These are phyloP conservation scores for Zychaea mexicana DNA, from an alignment of 371 early-diverging fungal genomes.

Conservation along the genomic window DNA sequence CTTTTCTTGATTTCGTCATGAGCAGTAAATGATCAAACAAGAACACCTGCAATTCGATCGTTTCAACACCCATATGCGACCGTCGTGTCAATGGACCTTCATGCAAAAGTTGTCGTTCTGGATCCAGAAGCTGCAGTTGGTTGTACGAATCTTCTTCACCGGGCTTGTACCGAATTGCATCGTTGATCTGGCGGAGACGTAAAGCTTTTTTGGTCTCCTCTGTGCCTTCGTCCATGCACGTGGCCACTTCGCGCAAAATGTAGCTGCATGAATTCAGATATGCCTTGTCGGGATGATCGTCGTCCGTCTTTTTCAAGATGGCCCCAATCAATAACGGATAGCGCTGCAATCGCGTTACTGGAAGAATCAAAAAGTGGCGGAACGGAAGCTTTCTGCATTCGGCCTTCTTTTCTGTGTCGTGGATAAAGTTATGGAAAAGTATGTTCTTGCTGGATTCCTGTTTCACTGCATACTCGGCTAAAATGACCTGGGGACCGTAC, in stretches of 20 bases:
- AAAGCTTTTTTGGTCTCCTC: constrained; percentile 11
- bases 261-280: constrained; percentile 58
- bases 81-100: constrained; percentile 78
- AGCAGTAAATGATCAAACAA: constrained; percentile 86
- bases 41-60: constrained; percentile 71
- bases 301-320: constrained; percentile 79
- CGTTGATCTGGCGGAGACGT: constrained; percentile 25
- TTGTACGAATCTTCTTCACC: constrained; percentile 8
- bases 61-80: constrained; percentile 65
- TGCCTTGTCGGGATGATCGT: constrained; percentile 76
- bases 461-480: constrained; percentile 77
- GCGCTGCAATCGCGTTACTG: constrained; percentile 85
- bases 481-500: constrained; percentile 84
- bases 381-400: constrained; percentile 64
- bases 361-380: constrained; percentile 50
- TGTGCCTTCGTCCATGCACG: constrained; percentile 36
- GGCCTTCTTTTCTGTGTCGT: constrained; percentile 56
- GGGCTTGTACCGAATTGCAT: constrained; percentile 17
- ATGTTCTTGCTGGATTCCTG: constrained; percentile 65
- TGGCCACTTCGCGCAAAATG: constrained; percentile 65
- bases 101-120: constrained; percentile 69
- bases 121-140: constrained; percentile 63
- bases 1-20: constrained; percentile 64
- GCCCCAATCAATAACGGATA: constrained; percentile 85
- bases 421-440: constrained; percentile 71